phyloP scores from a whole-genome alignment of 192 early-diverging fungal genomes.

The Pecoramyces ruminantium region DNA sequence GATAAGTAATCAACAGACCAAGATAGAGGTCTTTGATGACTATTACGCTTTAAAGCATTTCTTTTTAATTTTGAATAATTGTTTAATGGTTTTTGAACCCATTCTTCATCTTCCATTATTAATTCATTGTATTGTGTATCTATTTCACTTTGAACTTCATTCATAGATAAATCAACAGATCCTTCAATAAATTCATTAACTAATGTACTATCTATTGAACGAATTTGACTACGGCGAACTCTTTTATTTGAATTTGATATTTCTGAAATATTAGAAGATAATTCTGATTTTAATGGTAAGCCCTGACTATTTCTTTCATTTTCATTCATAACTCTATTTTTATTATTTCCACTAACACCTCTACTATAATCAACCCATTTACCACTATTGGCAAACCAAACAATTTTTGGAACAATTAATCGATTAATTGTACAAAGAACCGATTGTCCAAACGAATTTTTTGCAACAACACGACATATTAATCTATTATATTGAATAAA shows the following conservation, averaged over 20 bases:
- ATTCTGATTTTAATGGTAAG: neutral
- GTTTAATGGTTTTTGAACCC: neutral
- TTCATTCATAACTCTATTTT: neutral
- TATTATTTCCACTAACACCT: neutral
- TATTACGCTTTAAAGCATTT: neutral
- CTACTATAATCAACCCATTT: neutral
- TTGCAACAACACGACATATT: neutral
- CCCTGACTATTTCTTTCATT: neutral
- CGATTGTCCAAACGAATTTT: neutral
- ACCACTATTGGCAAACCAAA: neutral
- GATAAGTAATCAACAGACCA: neutral
- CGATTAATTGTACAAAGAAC: neutral
- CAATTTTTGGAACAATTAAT: neutral
- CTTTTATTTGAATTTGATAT: neutral
- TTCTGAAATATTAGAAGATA: neutral
- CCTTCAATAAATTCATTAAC: neutral
- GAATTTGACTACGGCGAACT: neutral
- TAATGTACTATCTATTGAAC: neutral
- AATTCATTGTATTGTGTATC: neutral
- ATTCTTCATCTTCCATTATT: neutral
- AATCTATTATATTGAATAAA: neutral
- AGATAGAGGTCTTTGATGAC: neutral
- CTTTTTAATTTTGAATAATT: neutral
- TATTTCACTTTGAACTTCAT: neutral
- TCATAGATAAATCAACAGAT: neutral